Evolutionary conservation across 2,329 filamentous ascomycete genomes (phyloP), one percentile per base, ranked within the genome.

Genomic region (Botrytis cinerea): DNA sequence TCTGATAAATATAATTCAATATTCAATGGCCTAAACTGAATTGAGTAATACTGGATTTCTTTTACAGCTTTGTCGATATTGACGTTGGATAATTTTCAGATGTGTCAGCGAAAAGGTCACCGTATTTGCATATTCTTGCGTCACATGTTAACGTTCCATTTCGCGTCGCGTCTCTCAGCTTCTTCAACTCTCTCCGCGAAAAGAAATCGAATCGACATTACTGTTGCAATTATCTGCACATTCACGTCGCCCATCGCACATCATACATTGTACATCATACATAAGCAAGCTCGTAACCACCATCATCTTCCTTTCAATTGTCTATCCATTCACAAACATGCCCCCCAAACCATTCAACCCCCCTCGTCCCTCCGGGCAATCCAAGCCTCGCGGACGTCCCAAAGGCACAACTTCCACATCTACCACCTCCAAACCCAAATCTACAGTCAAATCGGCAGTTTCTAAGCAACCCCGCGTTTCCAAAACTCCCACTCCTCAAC

Each of bases 291-390:
- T 25, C 14, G 6, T 40, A 45, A 66, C 22, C n/a, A 69, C 12
- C 4, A 2, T n/a, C 1, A 2, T 28, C 38, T 22, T 16, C 38
- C n/a, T 32, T 10, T 68, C 22, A 22, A 32, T 54, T 45, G 20
- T 6, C 38, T 8, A 45, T 25, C 46, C 25, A 12, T 45, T 62
- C 69, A 54, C 5, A 48, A 72, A 22, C 70, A 81, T 81, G 79
- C 76, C 79, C 35, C 79, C 79, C 22, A 80, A 80, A 74, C 77
- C 78, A 25, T 81, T 81, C 75, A 80, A 80, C 51, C 78, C 80
- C 14, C 80, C 80, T 4, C 76, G 79, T 2, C 78, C 46, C 7
- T 68, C 64, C 35, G 74, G 38, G 43, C 71, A 40, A 70, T 61
- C 45, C 73, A 75, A 72, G 60, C 60, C 43, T 69, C 40, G 73